Conservation (phyloP, 2,329 filamentous ascomycete species). For the Herpotrichia juniperi region DNA sequence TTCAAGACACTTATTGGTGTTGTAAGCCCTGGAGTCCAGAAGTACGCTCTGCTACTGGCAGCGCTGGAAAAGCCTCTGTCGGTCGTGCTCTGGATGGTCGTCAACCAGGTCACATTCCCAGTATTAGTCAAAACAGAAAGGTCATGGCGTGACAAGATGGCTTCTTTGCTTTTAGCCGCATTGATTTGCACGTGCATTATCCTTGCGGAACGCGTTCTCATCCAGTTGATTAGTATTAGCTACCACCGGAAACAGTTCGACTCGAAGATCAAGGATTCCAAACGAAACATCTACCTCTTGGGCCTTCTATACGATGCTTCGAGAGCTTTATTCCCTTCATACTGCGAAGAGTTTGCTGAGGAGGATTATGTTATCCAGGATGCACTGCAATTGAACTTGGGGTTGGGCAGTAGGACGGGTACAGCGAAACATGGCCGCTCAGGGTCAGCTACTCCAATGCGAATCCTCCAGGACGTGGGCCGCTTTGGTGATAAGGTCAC, state of each 20-base stretch:
- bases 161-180: conserved; percentile 69
- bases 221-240: conserved; percentile 83
- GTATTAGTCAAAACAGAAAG: conserved; percentile 37
- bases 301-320: conserved; percentile 90
- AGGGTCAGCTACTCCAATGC: conserved; percentile 77
- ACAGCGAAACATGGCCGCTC: conserved; percentile 52
- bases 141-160: conserved; percentile 62
- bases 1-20: conserved; percentile 68
- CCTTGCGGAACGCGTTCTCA: conserved; percentile 76
- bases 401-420: conserved; percentile 58
- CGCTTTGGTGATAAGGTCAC: conserved; percentile 92
- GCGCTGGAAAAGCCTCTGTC: conserved; percentile 66
- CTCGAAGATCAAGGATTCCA: conserved; percentile 84
- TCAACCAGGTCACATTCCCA: conserved; percentile 65
- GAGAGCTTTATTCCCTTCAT: conserved; percentile 85
- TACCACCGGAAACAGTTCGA: conserved; percentile 87
- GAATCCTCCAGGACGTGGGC: conserved; percentile 71
- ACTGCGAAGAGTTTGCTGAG: conserved; percentile 86
- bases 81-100: conserved; percentile 65
- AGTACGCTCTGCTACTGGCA: conserved; percentile 65
- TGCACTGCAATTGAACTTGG: conserved; percentile 66
- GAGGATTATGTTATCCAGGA: conserved; percentile 94
- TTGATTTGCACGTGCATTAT: conserved; percentile 74
- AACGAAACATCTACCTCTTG: conserved; percentile 81
- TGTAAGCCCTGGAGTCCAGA: conserved; percentile 68